Evolutionary conservation across 371 early-diverging fungal species (phyloP).

Genomic region (Mortierella sp.): DNA sequence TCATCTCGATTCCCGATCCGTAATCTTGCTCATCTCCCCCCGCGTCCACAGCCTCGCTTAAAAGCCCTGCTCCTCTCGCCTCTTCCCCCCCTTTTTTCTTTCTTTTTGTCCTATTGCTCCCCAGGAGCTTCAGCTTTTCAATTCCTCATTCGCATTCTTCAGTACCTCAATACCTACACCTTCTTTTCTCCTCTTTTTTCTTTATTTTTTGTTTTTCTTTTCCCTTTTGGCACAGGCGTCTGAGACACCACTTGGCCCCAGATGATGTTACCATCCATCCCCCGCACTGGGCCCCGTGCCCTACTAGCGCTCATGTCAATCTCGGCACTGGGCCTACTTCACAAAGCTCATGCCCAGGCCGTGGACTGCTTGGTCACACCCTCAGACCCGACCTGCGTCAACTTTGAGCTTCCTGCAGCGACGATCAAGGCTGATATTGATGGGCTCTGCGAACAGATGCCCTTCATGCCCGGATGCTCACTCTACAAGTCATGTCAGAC

Average conservation of each 20-base stretch:
- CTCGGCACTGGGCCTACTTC: conserved; percentile 2
- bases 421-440: conserved; percentile 50
- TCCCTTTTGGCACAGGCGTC: neutral
- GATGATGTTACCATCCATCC: conserved; percentile 21
- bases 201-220: conserved; percentile 12
- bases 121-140: neutral
- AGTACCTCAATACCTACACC: conserved; percentile 53
- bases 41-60: neutral
- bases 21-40: neutral
- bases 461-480: conserved; percentile 68
- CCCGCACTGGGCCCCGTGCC: conserved; percentile 3
- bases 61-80: neutral
- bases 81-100: neutral
- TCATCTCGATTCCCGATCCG: neutral
- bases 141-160: conserved; percentile 23
- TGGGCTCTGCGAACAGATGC: conserved; percentile 60
- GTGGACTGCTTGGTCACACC: conserved; percentile 51
- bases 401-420: conserved; percentile 51
- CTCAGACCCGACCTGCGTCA: conserved; percentile 54
- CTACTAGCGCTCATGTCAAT: conserved; percentile 13
- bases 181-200: conserved; percentile 37
- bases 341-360: conserved; percentile 19
- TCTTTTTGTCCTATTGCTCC: neutral
- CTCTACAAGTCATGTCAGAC: conserved; percentile 54
- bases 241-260: conserved; percentile 12